These are phyloP conservation scores for Leptographium wingfieldii DNA, from an alignment of 2,329 filamentous ascomycete genomes.

Conservation along the genomic window DNA sequence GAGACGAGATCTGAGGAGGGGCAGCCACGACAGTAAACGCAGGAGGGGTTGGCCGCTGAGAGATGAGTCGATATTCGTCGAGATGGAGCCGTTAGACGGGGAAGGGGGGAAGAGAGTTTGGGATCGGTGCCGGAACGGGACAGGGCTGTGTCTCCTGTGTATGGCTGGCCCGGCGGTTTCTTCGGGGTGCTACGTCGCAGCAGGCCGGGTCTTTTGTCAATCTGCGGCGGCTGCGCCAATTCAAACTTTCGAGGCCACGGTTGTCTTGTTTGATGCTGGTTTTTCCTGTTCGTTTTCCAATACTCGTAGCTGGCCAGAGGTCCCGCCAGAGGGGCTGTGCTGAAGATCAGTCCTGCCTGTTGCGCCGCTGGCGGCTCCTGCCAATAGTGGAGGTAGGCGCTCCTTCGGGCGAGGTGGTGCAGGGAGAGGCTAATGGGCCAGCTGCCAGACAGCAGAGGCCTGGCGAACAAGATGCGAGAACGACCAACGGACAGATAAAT, in stretches of 20 bases:
- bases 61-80: neutral
- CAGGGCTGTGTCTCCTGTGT: neutral
- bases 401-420: neutral
- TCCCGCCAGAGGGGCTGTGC: slow-evolving; percentile 2
- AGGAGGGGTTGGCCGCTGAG: neutral
- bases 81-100: neutral
- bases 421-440: neutral
- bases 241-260: neutral
- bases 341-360: slow-evolving; percentile 1
- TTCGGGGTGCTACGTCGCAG: neutral
- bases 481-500: neutral
- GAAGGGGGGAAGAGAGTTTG: neutral
- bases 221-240: neutral
- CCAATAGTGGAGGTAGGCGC: neutral
- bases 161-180: neutral
- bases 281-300: neutral
- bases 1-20: neutral
- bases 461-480: neutral
- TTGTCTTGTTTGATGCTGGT: neutral
- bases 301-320: neutral
- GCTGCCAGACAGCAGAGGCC: neutral
- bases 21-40: neutral
- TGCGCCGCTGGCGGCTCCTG: neutral
- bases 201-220: neutral
- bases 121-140: neutral